Conservation (phyloP, 2,329 filamentous ascomycete genomes). For the Immersiporthe knoxdaviesiana region DNA sequence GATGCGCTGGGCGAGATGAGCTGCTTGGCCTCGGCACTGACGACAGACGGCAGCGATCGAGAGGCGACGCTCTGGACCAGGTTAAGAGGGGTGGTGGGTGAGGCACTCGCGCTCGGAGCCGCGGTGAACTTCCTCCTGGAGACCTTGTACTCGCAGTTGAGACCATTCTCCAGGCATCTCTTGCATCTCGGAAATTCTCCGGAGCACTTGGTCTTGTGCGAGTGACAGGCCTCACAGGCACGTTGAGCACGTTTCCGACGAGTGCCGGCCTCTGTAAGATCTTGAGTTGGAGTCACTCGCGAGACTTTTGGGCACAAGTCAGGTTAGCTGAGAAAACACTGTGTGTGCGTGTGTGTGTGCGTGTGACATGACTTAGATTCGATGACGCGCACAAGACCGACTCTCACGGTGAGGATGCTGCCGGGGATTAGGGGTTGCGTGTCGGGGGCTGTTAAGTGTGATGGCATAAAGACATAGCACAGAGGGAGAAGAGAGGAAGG, state of each 20-base stretch:
- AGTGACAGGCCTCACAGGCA: slow-evolving; percentile 47
- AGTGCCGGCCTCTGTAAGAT: slow-evolving; percentile 48
- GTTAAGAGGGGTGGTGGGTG: slow-evolving; percentile 13
- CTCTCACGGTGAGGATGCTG: background rate
- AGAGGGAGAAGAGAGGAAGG: background rate
- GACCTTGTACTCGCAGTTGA: slow-evolving; percentile 46
- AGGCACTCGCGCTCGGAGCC: slow-evolving; percentile 32
- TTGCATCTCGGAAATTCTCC: slow-evolving; percentile 46
- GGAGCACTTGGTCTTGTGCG: slow-evolving; percentile 49
- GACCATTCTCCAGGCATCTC: slow-evolving; percentile 40
- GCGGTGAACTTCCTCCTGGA: slow-evolving; percentile 45
- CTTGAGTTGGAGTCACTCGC: slow-evolving; percentile 45
- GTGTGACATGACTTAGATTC: background rate
- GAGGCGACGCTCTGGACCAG: slow-evolving; percentile 6
- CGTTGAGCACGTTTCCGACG: slow-evolving; percentile 46
- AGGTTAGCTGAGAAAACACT: background rate
- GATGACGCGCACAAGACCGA: background rate
- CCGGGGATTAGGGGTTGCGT: background rate
- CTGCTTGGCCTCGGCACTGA: slow-evolving; percentile 12
- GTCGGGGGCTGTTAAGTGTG: background rate
- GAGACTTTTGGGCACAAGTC: slow-evolving; percentile 35
- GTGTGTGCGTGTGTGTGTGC: background rate
- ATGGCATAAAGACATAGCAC: background rate
- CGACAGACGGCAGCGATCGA: slow-evolving; percentile 9
- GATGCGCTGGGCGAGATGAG: slow-evolving; percentile 11